These are phyloP conservation scores for Saccharomyces pastorianus DNA, from an alignment of 1,139 yeast genomes.

Conservation along the genomic window DNA sequence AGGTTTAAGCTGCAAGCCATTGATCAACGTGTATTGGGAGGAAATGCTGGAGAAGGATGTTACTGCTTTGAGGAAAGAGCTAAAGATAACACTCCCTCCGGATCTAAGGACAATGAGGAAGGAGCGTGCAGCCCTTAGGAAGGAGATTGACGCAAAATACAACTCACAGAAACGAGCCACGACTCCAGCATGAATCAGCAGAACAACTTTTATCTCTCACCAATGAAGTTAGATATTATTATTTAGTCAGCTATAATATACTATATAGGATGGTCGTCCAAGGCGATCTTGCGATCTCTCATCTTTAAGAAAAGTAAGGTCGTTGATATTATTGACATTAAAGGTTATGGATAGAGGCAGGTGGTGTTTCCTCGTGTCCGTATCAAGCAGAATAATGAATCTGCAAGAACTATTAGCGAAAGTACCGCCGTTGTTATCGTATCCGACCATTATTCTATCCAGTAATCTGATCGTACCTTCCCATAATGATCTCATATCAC, in stretches of 20 bases:
- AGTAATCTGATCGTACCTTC: slow-evolving; percentile 27
- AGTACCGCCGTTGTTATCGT: slow-evolving; percentile 33
- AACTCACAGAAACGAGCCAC: slow-evolving; percentile 7
- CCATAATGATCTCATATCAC: slow-evolving; percentile 6
- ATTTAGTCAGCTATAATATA: neutral
- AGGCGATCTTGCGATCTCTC: neutral
- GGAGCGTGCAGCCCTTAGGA: slow-evolving; percentile 20
- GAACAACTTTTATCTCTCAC: neutral
- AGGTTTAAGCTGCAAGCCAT: slow-evolving; percentile 65
- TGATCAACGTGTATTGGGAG: slow-evolving; percentile 93
- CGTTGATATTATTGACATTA: neutral
- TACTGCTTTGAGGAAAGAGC: slow-evolving; percentile 58
- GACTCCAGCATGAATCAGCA: neutral
- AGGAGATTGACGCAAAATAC: slow-evolving; percentile 24
- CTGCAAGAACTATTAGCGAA: slow-evolving; percentile 22
- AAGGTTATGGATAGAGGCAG: neutral
- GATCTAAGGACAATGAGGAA: slow-evolving; percentile 64
- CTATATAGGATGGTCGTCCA: neutral
- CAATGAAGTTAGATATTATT: neutral
- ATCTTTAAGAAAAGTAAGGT: neutral
- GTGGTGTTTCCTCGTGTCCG: neutral
- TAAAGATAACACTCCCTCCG: slow-evolving; percentile 59
- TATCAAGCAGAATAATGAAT: neutral
- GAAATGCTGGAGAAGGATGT: slow-evolving; percentile 65
- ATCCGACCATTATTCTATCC: slow-evolving; percentile 33